Conservation (phyloP, 2,329 filamentous ascomycete species). For the Scedosporium boydii region DNA sequence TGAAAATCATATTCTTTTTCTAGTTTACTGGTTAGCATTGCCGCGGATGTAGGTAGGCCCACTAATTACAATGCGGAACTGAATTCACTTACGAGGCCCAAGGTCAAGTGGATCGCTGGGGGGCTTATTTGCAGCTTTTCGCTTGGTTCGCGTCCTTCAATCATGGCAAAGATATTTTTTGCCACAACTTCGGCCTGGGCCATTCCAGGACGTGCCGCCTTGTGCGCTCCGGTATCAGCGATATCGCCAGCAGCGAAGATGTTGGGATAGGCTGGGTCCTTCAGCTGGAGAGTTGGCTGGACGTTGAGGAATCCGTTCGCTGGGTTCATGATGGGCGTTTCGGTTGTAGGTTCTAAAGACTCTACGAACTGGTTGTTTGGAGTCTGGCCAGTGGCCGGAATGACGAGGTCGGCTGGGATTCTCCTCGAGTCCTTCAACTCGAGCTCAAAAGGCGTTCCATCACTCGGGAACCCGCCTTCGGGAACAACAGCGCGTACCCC, state of each 20-base stretch:
- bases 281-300: conserved; percentile 46
- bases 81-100: conserved; percentile 34
- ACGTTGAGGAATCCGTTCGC: conserved; percentile 41
- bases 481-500: neutral
- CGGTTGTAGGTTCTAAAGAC: conserved; percentile 27
- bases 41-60: neutral
- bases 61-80: neutral
- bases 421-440: conserved; percentile 2
- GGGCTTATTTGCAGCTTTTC: conserved; percentile 34
- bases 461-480: neutral
- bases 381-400: conserved; percentile 51
- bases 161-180: conserved; percentile 41
- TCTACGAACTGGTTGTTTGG: conserved; percentile 41
- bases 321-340: conserved; percentile 22
- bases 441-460: neutral
- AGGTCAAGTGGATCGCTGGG: conserved; percentile 43
- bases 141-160: conserved; percentile 26
- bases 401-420: conserved; percentile 21
- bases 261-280: conserved; percentile 33
- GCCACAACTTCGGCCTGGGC: conserved; percentile 45
- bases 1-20: neutral
- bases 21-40: neutral
- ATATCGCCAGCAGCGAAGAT: conserved; percentile 59
- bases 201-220: conserved; percentile 44
- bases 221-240: conserved; percentile 35